Percentiles rank a stretch among this genome's conserved stretches.
Evolutionary conservation across 1,139 yeast species (phyloP).

Genomic region (Eremothecium sinecaudum): DNA sequence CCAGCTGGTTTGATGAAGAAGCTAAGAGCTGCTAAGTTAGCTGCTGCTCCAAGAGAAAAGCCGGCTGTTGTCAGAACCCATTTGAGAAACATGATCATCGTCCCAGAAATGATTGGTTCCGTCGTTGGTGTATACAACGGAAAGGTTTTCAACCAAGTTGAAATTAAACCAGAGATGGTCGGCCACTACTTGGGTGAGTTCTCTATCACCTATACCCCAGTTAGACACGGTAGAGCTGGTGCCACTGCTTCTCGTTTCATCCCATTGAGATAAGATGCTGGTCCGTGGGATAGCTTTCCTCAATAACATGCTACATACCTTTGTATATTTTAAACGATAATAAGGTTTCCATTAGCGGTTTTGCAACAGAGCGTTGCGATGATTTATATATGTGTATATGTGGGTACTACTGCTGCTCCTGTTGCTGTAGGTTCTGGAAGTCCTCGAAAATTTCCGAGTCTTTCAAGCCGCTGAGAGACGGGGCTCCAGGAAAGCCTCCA

Average conservation of each 20-base stretch:
- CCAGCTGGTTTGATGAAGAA: conserved; percentile 97
- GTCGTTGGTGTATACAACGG: conserved; percentile 99
- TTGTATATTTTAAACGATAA: conserved; percentile 12
- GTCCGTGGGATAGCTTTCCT: conserved; percentile 34
- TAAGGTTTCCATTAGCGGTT: conserved; percentile 6
- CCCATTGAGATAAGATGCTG: conserved; percentile 43
- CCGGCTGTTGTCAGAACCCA: conserved; percentile 98
- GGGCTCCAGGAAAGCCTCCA: conserved; percentile 53
- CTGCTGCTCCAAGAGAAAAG: conserved; percentile 89
- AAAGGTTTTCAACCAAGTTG: conserved; percentile 98
- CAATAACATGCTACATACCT: conserved; percentile 27
- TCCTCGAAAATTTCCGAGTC: conserved; percentile 59
- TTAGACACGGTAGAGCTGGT: conserved; percentile 99
- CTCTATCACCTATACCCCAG: conserved; percentile 99
- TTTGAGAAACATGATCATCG: conserved; percentile 97
- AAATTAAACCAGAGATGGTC: conserved; percentile 98
- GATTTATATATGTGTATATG: background rate
- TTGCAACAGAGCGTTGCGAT: background rate
- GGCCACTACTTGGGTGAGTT: conserved; percentile 99
- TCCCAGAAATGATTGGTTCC: conserved; percentile 99
- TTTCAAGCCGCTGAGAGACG: conserved; percentile 43
- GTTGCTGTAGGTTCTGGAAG: conserved; percentile 27
- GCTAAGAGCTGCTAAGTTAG: conserved; percentile 95
- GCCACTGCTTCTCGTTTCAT: conserved; percentile 81
- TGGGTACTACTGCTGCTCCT: conserved; percentile 5